Base-by-base conservation (phyloP, 805 yeast genomes). In the Yamadazyma nakazawae region DNA sequence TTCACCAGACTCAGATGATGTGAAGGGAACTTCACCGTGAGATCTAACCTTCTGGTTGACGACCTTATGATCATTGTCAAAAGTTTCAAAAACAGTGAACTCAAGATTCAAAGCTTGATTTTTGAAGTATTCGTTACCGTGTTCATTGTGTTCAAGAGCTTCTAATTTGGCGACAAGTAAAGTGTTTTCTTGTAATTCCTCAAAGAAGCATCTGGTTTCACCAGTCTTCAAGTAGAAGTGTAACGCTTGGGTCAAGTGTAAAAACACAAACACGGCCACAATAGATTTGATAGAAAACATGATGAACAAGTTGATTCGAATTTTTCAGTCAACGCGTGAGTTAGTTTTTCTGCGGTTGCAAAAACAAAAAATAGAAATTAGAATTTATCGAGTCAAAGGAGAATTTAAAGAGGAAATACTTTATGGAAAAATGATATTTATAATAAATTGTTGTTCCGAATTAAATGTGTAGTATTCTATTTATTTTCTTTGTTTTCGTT, bases 201-300 rank as follows among this genome's bases (percentile, higher is more conserved):
- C 94, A 58, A 70, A 85, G 64, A 92, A 92, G 67, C 98, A 94
- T 55, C 81, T 81, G 37, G 81, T 76, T 54, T 85, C 85, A 28
- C 84, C 90, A 1, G 91, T 84, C 11, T 80, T 80, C 44, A 88
- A 70, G 63, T 89, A 91, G 63, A 89, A 82, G 64, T 94, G 96
- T 49, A 91, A 71, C 0, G 81, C 88, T 41, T 55, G 53, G 16
- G 57, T 40, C 37, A 52, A 42, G 30, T 55, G 59, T 10, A 54
- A n/a, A 10, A 55, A 49, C 32, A 51, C 40, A n/a, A 57, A 34
- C 4, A 54, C 19, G 1, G 34, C 25, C 21, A 34, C 49, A 11
- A 50, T 24, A 2, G 41, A 16, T 37, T 49, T 40, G 17, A 43
- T 26, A n/a, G 43, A 34, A 25, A 38, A 18, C 45, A 40, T 45